These are phyloP conservation scores for Omphalea diandra DNA, from an alignment of 441 rosid species.

Conservation along the genomic window DNA sequence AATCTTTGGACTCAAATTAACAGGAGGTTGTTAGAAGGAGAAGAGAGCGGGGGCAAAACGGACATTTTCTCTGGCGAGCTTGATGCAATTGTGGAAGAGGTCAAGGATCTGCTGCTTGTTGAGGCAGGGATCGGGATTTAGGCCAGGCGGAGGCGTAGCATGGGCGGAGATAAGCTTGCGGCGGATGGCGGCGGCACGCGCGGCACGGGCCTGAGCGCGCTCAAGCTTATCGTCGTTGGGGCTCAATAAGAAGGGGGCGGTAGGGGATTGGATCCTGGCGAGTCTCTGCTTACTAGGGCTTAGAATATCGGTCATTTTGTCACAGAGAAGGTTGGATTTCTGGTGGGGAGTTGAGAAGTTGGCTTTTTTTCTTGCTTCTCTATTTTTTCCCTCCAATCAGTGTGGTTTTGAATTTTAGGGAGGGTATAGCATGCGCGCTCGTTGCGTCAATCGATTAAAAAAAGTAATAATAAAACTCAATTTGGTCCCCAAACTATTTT, in stretches of 20 bases:
- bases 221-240: slow-evolving; percentile 76
- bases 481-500: no score
- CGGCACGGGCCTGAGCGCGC: slow-evolving; percentile 88
- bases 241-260: slow-evolving; percentile 66
- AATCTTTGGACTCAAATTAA: background rate
- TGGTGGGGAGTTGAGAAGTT: background rate
- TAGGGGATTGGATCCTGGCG: slow-evolving; percentile 71
- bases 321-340: background rate
- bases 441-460: no score
- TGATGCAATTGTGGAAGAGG: slow-evolving; percentile 83
- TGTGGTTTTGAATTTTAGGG: slow-evolving; percentile 2
- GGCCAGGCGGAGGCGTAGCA: slow-evolving; percentile 24
- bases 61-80: slow-evolving; percentile 91
- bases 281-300: slow-evolving; percentile 69
- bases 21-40: no score
- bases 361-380: background rate
- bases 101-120: slow-evolving; percentile 79
- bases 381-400: background rate
- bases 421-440: no score
- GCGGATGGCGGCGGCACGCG: slow-evolving; percentile 79
- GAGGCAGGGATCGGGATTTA: slow-evolving; percentile 53
- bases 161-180: slow-evolving; percentile 47
- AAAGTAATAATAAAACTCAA: no score
- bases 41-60: slow-evolving; percentile 8
- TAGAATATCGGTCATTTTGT: slow-evolving; percentile 55